A percentile compares a stretch with the other conserved stretches of the same genome.
Conservation (phyloP, 768 basidiomycete species). For the Termitomyces sp. region DNA sequence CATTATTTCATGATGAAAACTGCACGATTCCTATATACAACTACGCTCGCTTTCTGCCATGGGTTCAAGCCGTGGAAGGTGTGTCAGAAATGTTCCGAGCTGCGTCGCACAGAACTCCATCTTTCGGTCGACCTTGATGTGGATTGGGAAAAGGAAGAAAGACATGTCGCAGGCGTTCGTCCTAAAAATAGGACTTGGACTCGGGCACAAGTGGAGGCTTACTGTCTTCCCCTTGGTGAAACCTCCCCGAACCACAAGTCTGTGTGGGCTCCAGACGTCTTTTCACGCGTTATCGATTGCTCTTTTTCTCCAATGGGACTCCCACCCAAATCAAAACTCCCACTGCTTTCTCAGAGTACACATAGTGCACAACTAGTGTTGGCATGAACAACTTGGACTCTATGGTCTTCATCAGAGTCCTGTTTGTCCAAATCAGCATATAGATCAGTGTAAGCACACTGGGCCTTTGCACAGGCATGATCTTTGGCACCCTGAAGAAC, state of each 20-base stretch:
- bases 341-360: too few species aligned
- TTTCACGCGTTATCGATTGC: conserved; percentile 16
- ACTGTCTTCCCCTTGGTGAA: conserved; percentile 5
- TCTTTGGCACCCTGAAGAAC: too few species aligned
- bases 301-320: conserved; percentile 21
- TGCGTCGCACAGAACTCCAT: conserved; percentile 14
- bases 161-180: neutral
- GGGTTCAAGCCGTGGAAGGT: conserved; percentile 21
- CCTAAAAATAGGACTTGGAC: conserved; percentile 15
- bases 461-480: too few species aligned
- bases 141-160: conserved; percentile 14
- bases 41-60: conserved; percentile 24
- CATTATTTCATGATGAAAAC: conserved; percentile 15
- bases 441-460: too few species aligned
- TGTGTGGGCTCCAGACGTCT: conserved; percentile 2
- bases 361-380: too few species aligned
- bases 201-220: conserved; percentile 13
- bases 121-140: conserved; percentile 13
- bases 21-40: conserved; percentile 24
- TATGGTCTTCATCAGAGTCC: too few species aligned
- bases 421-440: too few species aligned
- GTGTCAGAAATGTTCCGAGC: conserved; percentile 18
- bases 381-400: too few species aligned
- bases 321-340: too few species aligned
- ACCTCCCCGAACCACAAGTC: neutral